Evolutionary conservation across 202 grass and related monocot species (phyloP), one percentile per base, ranked within the genome.

Genomic region (Hordeum pubiflorum): DNA sequence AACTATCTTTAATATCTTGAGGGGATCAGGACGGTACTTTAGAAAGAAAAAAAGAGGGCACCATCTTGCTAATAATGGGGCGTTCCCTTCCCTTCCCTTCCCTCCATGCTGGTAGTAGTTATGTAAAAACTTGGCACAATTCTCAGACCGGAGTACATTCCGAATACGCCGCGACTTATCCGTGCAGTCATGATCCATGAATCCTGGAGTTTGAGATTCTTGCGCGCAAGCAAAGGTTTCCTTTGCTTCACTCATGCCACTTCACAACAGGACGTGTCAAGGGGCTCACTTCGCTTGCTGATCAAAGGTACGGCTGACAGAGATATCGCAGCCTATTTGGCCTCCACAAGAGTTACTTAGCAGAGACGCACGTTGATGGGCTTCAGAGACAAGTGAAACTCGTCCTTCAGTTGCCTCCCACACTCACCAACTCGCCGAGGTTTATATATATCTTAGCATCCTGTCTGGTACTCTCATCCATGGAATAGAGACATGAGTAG

Each of bases 381-480:
- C 79, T 88, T 90, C 56, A 48, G 77, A 81, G 86, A 85, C 74
- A 93, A 83, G 86, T 77, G 83, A 91, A 79, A 55, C 83, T 79
- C 78, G 81, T 74, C 84, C 71, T 74, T 67, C 57, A 78, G 81
- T 87, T 77, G 84, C 81, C 76, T 74, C 64, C 58, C 73, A 74
- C 73, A 18, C 77, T 87, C 81, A 82, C 81, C 78, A 67, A 72
- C 83, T 73, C 73, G 26, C 63, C 57, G 71, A 89, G 73, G 82
- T 85, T 78, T 82, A 82, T 85, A 78, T 81, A 77, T 85, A 72
- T 65, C 72, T 29, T 72, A 34, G 46, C 32, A 22, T 57, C 60
- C 32, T 69, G 21, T 63, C 29, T 80, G 29, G 40, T 75, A 44
- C 74, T 40, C 78, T 50, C 75, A 32, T 52, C 63, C 50, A 24